Evolutionary conservation across 2,329 filamentous ascomycete species (phyloP), one percentile per base, ranked within the genome.

Genomic region (Tolypocladium inflatum): DNA sequence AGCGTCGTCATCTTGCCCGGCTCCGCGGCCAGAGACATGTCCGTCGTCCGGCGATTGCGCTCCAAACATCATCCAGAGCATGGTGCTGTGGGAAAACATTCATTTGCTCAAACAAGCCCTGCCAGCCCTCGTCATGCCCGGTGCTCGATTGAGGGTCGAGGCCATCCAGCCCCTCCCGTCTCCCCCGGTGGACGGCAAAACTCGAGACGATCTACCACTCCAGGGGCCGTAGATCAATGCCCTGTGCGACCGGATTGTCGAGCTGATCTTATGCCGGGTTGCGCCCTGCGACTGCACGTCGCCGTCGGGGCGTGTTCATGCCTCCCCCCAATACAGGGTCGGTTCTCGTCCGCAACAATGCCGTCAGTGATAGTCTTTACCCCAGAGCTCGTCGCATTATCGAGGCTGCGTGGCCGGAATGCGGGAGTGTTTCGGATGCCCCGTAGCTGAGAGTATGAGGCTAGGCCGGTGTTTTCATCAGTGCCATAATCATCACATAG

Each of bases 231-330:
- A 60, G 70, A 70, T 71, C 63, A 64, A 63, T 60, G 60, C 59
- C 62, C 62, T 72, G 72, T 74, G 74, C 72, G 74, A 78, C 76
- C 75, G 76, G 75, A 76, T 73, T 72, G 70, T 70, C 70, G 65
- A 74, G 72, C 65, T 74, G 70, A 73, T 76, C 71, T 63, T 77
- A 63, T 65, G 63, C 62, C 63, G 62, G 57, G 45, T 55, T 57
- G 58, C 39, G 54, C 58, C 58, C 55, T 58, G 52, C 48, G 53
- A 48, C 58, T 43, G 23, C 10, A 52, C n/a, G 54, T 35, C 23
- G 33, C 23, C 38, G 9, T 41, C n/a, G 26, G 26, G 26, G 26
- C 17, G 9, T 7, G 26, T 35, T 51, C 26, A 50, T 50, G 45
- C 45, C 26, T 3, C 33, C 13, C 45, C 26, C 43, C 26, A 6